A percentile compares a stretch with the other conserved stretches of the same genome.
These are phyloP conservation scores for Sugiyamaella boreocaroliniensis DNA, from an alignment of 805 yeast species.

Conservation along the genomic window DNA sequence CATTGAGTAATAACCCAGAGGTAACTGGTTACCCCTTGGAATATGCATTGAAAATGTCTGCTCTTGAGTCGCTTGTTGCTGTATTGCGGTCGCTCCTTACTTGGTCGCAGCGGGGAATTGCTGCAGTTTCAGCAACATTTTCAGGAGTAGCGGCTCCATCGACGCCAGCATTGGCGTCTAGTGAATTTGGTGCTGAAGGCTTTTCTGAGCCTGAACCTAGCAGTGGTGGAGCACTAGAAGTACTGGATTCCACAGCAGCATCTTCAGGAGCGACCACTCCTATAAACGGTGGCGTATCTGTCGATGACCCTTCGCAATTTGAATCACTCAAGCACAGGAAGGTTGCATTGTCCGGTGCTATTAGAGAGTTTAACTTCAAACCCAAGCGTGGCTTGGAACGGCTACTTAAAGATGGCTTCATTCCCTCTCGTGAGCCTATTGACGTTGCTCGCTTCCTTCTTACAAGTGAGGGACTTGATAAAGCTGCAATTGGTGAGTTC, in stretches of 20 bases:
- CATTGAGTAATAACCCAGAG: constrained; percentile 30
- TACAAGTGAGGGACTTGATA: constrained; percentile 65
- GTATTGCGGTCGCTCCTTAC: constrained; percentile 72
- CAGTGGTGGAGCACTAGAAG: background rate
- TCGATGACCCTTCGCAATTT: constrained; percentile 76
- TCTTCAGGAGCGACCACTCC: constrained; percentile 1
- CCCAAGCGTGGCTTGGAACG: constrained; percentile 72
- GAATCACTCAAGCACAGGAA: constrained; percentile 79
- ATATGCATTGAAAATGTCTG: constrained; percentile 73
- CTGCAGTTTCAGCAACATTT: constrained; percentile 20
- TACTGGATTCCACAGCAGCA: background rate
- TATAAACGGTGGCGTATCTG: constrained; percentile 5
- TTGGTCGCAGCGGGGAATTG: constrained; percentile 72
- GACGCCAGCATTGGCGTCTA: constrained; percentile 2
- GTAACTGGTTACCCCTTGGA: constrained; percentile 51
- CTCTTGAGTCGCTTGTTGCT: constrained; percentile 74
- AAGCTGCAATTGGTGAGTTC: constrained; percentile 81
- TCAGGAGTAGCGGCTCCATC: constrained; percentile 9
- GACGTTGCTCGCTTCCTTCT: constrained; percentile 72
- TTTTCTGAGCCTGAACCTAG: constrained; percentile 1
- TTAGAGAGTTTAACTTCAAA: constrained; percentile 72
- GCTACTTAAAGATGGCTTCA: constrained; percentile 57
- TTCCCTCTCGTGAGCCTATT: constrained; percentile 51
- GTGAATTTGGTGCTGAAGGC: constrained; percentile 5
- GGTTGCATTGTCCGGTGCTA: constrained; percentile 70